Percentiles rank a stretch among this genome's conserved stretches.
Evolutionary conservation across 2,329 filamentous ascomycete species (phyloP).

Genomic region (Cordyceps sp.): DNA sequence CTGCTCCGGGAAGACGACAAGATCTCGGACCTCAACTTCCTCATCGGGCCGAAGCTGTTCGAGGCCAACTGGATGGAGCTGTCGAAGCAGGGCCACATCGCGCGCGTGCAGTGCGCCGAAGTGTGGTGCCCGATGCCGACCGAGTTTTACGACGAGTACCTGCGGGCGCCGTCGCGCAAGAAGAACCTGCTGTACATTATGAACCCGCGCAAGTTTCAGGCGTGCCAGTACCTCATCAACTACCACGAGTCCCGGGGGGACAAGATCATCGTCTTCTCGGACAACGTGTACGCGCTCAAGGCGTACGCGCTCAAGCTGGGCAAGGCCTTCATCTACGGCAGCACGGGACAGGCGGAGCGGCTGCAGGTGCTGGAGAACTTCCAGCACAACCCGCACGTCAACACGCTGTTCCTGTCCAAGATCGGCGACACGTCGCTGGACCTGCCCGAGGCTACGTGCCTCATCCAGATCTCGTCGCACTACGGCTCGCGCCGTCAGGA

Average conservation of each 20-base stretch:
- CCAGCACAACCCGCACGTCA: constrained; percentile 77
- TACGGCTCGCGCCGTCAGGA: constrained; percentile 95
- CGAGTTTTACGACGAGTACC: constrained; percentile 92
- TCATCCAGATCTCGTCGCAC: constrained; percentile 95
- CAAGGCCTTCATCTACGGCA: constrained; percentile 85
- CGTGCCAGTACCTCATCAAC: constrained; percentile 94
- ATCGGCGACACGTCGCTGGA: constrained; percentile 98
- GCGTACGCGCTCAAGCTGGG: constrained; percentile 69
- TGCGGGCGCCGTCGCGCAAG: constrained; percentile 43
- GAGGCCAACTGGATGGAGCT: constrained; percentile 99
- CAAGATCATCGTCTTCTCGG: constrained; percentile 96
- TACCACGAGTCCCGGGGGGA: constrained; percentile 91
- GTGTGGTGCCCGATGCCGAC: constrained; percentile 99
- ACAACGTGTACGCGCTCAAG: constrained; percentile 87
- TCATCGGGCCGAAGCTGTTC: constrained; percentile 94
- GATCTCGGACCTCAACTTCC: constrained; percentile 90
- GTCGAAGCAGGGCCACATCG: constrained; percentile 91
- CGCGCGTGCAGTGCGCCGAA: constrained; percentile 91
- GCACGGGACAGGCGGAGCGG: constrained; percentile 72
- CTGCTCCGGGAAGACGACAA: constrained; percentile 94
- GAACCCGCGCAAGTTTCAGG: constrained; percentile 95
- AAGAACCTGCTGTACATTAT: constrained; percentile 64
- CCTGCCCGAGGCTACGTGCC: constrained; percentile 84
- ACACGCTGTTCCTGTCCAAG: constrained; percentile 90
- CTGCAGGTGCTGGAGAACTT: constrained; percentile 84